Base-by-base conservation (phyloP, 2,329 filamentous ascomycete genomes). In the Lasiodiplodia hormozganensis region DNA sequence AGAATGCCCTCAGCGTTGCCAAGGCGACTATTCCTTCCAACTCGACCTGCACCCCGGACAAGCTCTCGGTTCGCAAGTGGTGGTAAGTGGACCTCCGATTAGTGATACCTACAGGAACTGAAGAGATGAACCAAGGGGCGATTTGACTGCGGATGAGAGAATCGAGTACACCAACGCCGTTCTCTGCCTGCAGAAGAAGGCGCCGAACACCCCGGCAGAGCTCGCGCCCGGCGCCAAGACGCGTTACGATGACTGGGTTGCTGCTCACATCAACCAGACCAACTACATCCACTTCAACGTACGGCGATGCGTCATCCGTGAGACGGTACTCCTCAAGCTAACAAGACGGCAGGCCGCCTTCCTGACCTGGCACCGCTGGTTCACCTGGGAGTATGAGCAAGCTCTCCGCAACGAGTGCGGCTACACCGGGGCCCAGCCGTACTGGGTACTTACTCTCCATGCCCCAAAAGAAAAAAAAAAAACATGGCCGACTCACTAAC, bases 391-490 rank as follows among this genome's bases (percentile, higher is more conserved):
- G 2, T 83, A 82, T 70, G 82, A 84, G 65, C 74, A 80, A 57
- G 78, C 79, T 1, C 75, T 83, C 2, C 76, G 74, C 6, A 74
- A 79, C 21, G 81, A 83, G 69, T 83, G 82, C 67, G 79, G 79
- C 49, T 84, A 82, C 69, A 77, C 72, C 14, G 81, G 80, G 51
- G 76, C 76, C 47, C 78, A 81, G 62, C 82, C 82, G 2, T 87
- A 86, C 76, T 56, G 53, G 51, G 53, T 56, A 21, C 6, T 16
- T 4, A 12, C 14, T 43, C 18, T 12, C 23, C n/a, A n/a, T n/a
- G n/a, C n/a, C n/a, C n/a, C n/a, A n/a, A n/a, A n/a, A n/a, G n/a
- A n/a, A n/a, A n/a, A n/a, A n/a, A n/a, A n/a, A n/a, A n/a, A n/a
- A n/a, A n/a, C n/a, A n/a, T n/a, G n/a, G n/a, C n/a, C n/a, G n/a